These are phyloP conservation scores for Lecanicillium sp. DNA, from an alignment of 2,329 filamentous ascomycete species.

Conservation along the genomic window DNA sequence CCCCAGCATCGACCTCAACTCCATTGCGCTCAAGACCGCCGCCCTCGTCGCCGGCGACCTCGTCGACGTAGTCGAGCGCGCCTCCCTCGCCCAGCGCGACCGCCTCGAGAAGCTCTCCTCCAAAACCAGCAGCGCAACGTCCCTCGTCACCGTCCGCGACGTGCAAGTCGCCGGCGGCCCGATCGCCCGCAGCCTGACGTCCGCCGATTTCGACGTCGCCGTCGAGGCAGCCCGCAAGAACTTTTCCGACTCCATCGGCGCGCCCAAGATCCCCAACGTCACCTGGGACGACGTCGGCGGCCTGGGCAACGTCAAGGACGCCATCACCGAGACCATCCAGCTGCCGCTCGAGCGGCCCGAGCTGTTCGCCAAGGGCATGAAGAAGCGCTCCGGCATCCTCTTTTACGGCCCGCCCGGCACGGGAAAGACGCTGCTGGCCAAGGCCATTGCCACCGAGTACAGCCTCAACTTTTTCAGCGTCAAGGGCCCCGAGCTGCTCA, in stretches of 20 bases:
- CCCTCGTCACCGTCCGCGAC: slow-evolving; percentile 62
- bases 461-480: slow-evolving; percentile 92
- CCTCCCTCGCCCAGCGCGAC: slow-evolving; percentile 65
- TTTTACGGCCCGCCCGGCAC: slow-evolving; percentile 91
- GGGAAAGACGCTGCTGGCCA: slow-evolving; percentile 85
- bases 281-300: slow-evolving; percentile 95
- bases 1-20: slow-evolving; percentile 72
- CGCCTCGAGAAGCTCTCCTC: slow-evolving; percentile 67
- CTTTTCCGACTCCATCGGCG: slow-evolving; percentile 94
- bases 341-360: slow-evolving; percentile 85
- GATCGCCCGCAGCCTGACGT: slow-evolving; percentile 68
- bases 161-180: slow-evolving; percentile 83
- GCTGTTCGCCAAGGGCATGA: slow-evolving; percentile 94
- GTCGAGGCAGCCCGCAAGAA: slow-evolving; percentile 96
- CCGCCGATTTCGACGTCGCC: slow-evolving; percentile 80
- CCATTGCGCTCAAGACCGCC: slow-evolving; percentile 89
- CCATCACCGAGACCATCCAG: slow-evolving; percentile 95
- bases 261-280: slow-evolving; percentile 96
- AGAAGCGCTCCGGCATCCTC: slow-evolving; percentile 88
- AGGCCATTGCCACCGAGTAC: slow-evolving; percentile 90
- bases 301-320: slow-evolving; percentile 87
- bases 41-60: slow-evolving; percentile 91
- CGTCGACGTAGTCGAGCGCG: slow-evolving; percentile 88
- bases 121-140: slow-evolving; percentile 28
- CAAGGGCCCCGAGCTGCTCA: slow-evolving; percentile 84